Percentiles rank a stretch among this genome's conserved stretches.
Conservation (phyloP, 805 yeast species). For the Kodamaea sagamina region DNA sequence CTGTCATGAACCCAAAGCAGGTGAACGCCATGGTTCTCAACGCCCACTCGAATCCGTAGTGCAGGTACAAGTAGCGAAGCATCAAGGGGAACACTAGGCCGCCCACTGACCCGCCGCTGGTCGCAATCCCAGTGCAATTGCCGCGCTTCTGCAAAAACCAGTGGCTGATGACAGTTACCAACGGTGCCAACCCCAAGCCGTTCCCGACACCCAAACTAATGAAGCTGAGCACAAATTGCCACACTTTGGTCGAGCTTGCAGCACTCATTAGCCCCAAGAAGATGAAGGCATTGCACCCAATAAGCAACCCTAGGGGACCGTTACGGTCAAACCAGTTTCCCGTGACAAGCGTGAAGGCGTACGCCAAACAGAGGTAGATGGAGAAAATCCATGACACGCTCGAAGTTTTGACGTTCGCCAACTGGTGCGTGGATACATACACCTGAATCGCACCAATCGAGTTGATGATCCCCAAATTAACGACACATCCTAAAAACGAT, state of each 20-base stretch:
- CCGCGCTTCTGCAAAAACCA: slow-evolving; percentile 67
- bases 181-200: slow-evolving; percentile 61
- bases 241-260: slow-evolving; percentile 53
- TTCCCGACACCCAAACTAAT: slow-evolving; percentile 59
- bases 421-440: slow-evolving; percentile 56
- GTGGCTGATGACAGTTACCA: slow-evolving; percentile 62
- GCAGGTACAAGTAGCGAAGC: slow-evolving; percentile 18
- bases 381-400: slow-evolving; percentile 68
- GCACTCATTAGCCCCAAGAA: slow-evolving; percentile 56
- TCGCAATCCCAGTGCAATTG: slow-evolving; percentile 60
- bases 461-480: slow-evolving; percentile 58
- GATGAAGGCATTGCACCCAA: slow-evolving; percentile 43
- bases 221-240: slow-evolving; percentile 64
- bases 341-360: slow-evolving; percentile 49
- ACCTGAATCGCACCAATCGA: slow-evolving; percentile 64
- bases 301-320: slow-evolving; percentile 51
- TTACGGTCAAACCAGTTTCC: slow-evolving; percentile 66
- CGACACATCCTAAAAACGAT: slow-evolving; percentile 55
- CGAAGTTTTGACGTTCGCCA: slow-evolving; percentile 46
- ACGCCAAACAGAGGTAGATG: slow-evolving; percentile 50
- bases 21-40: slow-evolving; percentile 44
- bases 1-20: slow-evolving; percentile 28
- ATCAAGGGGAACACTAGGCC: slow-evolving; percentile 24
- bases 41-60: slow-evolving; percentile 25
- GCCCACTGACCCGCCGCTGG: slow-evolving; percentile 39